Evolutionary conservation across 129 eudicot genomes (phyloP).

Genomic region (Centrapalus pauciflorus): DNA sequence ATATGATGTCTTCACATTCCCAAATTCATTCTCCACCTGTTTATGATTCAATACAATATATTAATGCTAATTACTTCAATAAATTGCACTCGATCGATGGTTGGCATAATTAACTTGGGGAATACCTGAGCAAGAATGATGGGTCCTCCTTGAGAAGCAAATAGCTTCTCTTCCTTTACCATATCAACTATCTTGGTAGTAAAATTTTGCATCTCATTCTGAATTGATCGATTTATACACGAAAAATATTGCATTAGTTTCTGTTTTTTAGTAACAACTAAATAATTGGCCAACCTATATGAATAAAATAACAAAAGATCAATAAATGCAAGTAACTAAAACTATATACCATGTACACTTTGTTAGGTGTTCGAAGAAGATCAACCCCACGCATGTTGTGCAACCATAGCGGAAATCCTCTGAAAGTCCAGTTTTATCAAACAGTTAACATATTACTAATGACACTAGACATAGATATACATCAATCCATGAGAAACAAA

Average conservation of each 20-base stretch:
- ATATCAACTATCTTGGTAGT: conserved; percentile 54
- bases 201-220: conserved; percentile 74
- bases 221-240: neutral
- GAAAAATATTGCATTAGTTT: neutral
- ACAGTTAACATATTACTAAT: neutral
- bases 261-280: too few species aligned
- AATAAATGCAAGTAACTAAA: neutral
- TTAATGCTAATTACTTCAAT: neutral
- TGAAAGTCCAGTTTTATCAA: neutral
- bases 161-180: conserved; percentile 53
- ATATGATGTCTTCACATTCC: conserved; percentile 43
- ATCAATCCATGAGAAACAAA: too few species aligned
- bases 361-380: conserved; percentile 45
- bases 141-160: conserved; percentile 75
- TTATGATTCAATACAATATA: neutral
- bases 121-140: conserved; percentile 65
- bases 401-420: conserved; percentile 78
- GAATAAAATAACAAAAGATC: neutral
- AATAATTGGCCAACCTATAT: neutral
- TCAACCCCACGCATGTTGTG: conserved; percentile 57
- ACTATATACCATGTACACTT: conserved; percentile 44
- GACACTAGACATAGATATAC: neutral
- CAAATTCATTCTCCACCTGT: conserved; percentile 73
- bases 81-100: too few species aligned
- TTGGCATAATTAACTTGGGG: too few species aligned